Base-by-base conservation (phyloP, 352 stramenopile genomes). In the Phytophthora constricta region DNA sequence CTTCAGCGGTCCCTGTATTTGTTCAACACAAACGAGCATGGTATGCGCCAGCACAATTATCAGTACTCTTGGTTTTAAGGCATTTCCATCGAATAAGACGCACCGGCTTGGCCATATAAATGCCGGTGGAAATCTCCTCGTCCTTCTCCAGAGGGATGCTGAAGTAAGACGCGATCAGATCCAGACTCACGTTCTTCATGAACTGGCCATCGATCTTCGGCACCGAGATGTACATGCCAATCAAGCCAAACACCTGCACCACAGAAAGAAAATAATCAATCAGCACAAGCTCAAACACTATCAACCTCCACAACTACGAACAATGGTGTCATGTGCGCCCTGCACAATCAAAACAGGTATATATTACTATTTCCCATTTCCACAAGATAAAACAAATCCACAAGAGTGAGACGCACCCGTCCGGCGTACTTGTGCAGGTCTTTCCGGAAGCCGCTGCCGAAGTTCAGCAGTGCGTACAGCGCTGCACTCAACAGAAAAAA, bases 161-260 rank as follows among this genome's bases (percentile, higher is more conserved):
- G 45, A 95, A 95, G 62, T 88, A 95, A 52, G 80, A 80, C 49
- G 83, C 80, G 20, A 95, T 72, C 39, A 82, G 53, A 49, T 95
- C 84, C 26, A 95, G 69, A 59, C 70, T 86, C 55, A 95, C 58
- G 62, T 72, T 74, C 52, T 74, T 56, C 52, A 93, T 54, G 75
- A 87, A 92, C 58, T 76, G 66, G 22, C 73, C 79, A 53, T 85
- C 64, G n/a, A 94, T 65, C 34, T 79, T 80, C n/a, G 84, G 82
- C 39, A 79, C 78, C 2, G 82, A 91, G 34, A 94, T 94, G 82
- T 91, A 94, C 77, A 94, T 91, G 56, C 86, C 86, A 42, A 94
- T 77, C n/a, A 92, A 60, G n/a, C 86, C 86, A 58, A 90, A 94
- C 56, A 90, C 65, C 86, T 94, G 59, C 25, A 66, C 37, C 16